Base-by-base conservation (phyloP, 2,329 filamentous ascomycete species). In the Cercospora sesami region DNA sequence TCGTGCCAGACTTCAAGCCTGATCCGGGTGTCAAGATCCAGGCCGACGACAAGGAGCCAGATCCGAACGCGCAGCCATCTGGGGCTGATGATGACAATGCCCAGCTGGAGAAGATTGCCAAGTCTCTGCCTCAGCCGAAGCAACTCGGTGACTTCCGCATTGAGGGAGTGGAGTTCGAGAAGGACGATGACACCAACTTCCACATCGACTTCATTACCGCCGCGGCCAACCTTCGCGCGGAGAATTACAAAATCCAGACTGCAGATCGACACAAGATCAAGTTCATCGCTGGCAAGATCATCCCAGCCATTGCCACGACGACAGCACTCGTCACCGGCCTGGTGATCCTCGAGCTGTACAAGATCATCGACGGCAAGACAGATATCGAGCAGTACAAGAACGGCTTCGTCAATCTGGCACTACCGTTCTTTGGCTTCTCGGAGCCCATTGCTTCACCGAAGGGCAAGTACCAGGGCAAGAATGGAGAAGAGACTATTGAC, bases 301-400 rank as follows among this genome's bases (percentile, higher is more conserved):
- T 99, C 73, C 95, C 95, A 23, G 95, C 95, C 57, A 99, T 99
- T 80, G 95, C 95, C 55, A 99, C 95, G 3, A 98, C 95, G 0
- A 99, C 95, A 2, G 94, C 95, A 3, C 85, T 99, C 67, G 94
- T 98, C 12, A 99, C 95, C 2, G 95, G 95, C 67, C 86, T 99
- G 57, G 93, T 99, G 63, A 87, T 96, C 16, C 83, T 99, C 57
- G 95, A 99, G 83, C 83, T 98, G 59, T 97, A 92, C 89, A 99
- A 99, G 88, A 87, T 99, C 71, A 85, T 99, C 57, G 95, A 98
- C 77, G 94, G 93, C 78, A 97, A 99, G 85, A 88, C 86, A n/a
- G 93, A 98, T 74, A 90, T 97, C 72, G 95, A 98, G 82, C 92
- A 98, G 81, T 99, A 96, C 89, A 98, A 98, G 87, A 99, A 99